A percentile compares a stretch with the other conserved stretches of the same genome.
Conservation (phyloP, 1,139 yeast genomes). For the Torulaspora pretoriensis region DNA sequence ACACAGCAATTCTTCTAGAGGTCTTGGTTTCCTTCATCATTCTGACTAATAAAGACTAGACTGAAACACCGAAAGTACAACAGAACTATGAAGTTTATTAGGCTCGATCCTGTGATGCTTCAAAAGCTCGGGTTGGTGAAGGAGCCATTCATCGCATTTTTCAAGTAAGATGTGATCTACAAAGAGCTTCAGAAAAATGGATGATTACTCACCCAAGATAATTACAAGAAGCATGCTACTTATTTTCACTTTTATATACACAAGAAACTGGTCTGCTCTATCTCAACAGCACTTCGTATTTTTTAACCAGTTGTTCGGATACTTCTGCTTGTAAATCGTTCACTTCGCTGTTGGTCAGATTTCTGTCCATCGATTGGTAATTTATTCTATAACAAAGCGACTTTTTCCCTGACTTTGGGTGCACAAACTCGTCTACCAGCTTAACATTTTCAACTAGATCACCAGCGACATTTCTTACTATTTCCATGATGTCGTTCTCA, state of each 20-base stretch:
- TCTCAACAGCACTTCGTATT: constrained; percentile 60
- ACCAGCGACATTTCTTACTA: constrained; percentile 78
- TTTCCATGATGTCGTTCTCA: constrained; percentile 90
- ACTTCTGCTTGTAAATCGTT: constrained; percentile 65
- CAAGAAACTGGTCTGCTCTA: constrained; percentile 26
- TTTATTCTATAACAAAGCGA: constrained; percentile 87
- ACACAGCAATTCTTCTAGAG: constrained; percentile 46
- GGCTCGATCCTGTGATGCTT: too few relatives aligned
- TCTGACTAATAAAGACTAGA: not conserved
- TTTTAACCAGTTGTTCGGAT: constrained; percentile 48
- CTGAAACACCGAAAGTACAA: too few relatives aligned
- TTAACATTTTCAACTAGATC: constrained; percentile 85
- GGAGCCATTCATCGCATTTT: not conserved
- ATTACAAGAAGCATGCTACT: not conserved
- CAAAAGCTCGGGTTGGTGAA: not conserved
- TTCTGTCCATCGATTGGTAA: constrained; percentile 94
- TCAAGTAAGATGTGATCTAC: constrained; percentile 3
- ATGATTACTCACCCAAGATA: not conserved
- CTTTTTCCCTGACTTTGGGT: constrained; percentile 72
- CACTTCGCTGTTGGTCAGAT: constrained; percentile 75
- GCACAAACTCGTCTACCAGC: constrained; percentile 74
- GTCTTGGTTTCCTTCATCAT: not conserved
- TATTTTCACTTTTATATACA: too few relatives aligned
- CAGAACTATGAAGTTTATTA: too few relatives aligned
- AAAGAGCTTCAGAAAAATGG: constrained; percentile 37